Percentiles rank a stretch among this genome's conserved stretches.
phyloP scores from a whole-genome alignment of 306 rosid species.

The Medicago arabica region DNA sequence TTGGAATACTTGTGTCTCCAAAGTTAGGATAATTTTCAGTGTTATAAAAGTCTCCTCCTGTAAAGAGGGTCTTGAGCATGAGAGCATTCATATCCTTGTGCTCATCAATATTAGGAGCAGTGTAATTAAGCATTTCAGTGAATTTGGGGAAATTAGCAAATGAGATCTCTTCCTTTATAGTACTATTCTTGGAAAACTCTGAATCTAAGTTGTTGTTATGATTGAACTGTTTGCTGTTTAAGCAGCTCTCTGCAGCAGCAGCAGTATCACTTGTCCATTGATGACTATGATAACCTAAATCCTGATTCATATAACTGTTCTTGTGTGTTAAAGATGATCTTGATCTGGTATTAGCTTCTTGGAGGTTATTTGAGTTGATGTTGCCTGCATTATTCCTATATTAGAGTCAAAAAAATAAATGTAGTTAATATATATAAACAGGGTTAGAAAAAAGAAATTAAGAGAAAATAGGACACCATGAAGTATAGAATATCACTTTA shows the following conservation, averaged over 20 bases:
- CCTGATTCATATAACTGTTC: slow-evolving; percentile 48
- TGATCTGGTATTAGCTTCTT: slow-evolving; percentile 44
- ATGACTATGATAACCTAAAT: slow-evolving; percentile 48
- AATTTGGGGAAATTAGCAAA: slow-evolving; percentile 57
- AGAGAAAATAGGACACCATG: background rate
- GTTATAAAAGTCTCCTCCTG: background rate
- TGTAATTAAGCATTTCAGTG: slow-evolving; percentile 58
- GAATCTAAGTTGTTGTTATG: background rate
- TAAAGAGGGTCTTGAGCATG: slow-evolving; percentile 55
- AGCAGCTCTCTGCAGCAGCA: background rate
- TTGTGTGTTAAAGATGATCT: slow-evolving; percentile 36
- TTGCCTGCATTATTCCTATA: slow-evolving; percentile 47
- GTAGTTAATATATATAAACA: background rate
- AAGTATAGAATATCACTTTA: background rate
- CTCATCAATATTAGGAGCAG: slow-evolving; percentile 34
- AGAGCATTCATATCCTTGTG: slow-evolving; percentile 49
- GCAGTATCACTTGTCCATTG: slow-evolving; percentile 43
- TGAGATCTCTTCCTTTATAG: slow-evolving; percentile 49
- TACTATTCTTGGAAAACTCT: slow-evolving; percentile 22
- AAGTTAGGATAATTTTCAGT: slow-evolving; percentile 22
- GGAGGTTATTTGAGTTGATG: slow-evolving; percentile 19
- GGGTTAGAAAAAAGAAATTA: background rate
- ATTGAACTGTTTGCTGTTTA: background rate
- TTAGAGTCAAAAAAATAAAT: no score
- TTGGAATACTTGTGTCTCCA: background rate